Evolutionary conservation across 1,284 basidiomycete genomes (phyloP), one percentile per base, ranked within the genome.

Genomic region (Naganishia sp.): DNA sequence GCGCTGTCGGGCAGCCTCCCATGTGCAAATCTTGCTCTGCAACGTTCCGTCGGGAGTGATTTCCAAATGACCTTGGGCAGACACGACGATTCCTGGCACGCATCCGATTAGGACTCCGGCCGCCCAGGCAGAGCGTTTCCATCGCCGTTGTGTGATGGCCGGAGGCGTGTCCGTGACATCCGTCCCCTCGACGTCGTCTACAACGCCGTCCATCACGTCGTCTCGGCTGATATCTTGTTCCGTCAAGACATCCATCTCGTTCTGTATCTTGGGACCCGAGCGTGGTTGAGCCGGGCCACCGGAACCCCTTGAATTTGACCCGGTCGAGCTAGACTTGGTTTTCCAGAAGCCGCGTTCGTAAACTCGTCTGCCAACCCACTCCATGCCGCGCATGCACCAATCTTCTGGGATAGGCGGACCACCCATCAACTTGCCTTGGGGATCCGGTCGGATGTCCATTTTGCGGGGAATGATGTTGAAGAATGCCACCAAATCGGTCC

Each of bases 321-420:
- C 68, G 35, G 65, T 65, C 13, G 69, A 63, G 68, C 69, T 55
- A 18, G 35, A 42, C 57, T 52, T 80, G 35, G 72, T 64, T 65
- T 82, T 82, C 94, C 94, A 98, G 78, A 89, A 98, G 0, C 94
- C 93, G 51, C 90, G 85, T 75, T 94, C 92, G 76, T 89, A 96
- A 1, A 96, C 87, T 65, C 87, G 86, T 68, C 91, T 84, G 6
- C 90, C 89, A 1, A 91, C 88, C 95, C 95, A 99, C 70, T 92
- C 90, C 86, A 94, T 90, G 3, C 96, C 96, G 39, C 94, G 85
- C 68, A 98, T 79, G 72, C 90, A 91, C 92, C 94, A 97, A 76
- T 99, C 96, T 77, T 99, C 96, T 0, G 90, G 86, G 2, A 99
- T 81, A 0, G 93, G 90, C 13, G 74, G 63, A 15, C 85, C 81